These are phyloP conservation scores for Chrysopogon serrulatus DNA, from an alignment of 176 grass and related monocot genomes.

Conservation along the genomic window DNA sequence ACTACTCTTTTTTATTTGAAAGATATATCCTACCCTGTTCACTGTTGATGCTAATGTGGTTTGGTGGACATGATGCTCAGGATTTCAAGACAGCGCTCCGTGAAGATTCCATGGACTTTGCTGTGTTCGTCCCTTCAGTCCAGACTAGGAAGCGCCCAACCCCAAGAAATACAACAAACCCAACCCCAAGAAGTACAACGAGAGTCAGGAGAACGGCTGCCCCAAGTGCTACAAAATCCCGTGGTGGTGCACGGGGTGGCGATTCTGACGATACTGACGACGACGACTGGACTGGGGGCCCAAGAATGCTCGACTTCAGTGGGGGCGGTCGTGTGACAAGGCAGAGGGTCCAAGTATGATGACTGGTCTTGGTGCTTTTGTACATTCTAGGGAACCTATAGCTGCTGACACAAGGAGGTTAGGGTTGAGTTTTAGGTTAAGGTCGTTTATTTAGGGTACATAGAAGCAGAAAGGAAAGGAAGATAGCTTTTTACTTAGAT, in stretches of 20 bases:
- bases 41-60: not conserved
- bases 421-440: not conserved
- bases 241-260: slow-evolving; percentile 3
- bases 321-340: slow-evolving; percentile 60
- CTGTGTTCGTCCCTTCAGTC: slow-evolving; percentile 38
- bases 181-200: slow-evolving; percentile 43
- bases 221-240: slow-evolving; percentile 15
- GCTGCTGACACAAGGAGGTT: slow-evolving; percentile 17
- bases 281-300: slow-evolving; percentile 60
- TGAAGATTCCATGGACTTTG: slow-evolving; percentile 89
- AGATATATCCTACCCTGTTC: not conserved
- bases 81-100: slow-evolving; percentile 82
- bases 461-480: slow-evolving; percentile 58
- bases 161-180: no score
- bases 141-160: slow-evolving; percentile 66
- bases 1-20: no score
- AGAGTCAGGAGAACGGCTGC: slow-evolving; percentile 47
- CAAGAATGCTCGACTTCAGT: slow-evolving; percentile 70
- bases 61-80: slow-evolving; percentile 22
- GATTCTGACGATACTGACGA: slow-evolving; percentile 51
- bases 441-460: slow-evolving; percentile 32
- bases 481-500: slow-evolving; percentile 52
- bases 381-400: slow-evolving; percentile 46
- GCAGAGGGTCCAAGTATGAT: slow-evolving; percentile 64
- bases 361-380: slow-evolving; percentile 30